These are phyloP conservation scores for Populus euphratica DNA, from an alignment of 345 rosid species.

Conservation along the genomic window DNA sequence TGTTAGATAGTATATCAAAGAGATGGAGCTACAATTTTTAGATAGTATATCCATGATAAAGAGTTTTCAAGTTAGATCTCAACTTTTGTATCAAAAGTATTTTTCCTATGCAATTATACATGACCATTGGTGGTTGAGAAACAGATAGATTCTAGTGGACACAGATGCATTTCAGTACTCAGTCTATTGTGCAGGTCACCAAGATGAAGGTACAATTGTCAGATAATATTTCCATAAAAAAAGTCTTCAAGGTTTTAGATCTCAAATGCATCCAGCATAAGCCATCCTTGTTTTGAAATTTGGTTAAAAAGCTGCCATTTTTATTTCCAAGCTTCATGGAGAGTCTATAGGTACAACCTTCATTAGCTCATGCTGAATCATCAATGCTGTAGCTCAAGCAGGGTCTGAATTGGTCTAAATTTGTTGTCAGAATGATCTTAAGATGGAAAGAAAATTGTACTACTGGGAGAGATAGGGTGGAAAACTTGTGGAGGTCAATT, in stretches of 20 bases:
- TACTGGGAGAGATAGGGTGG: neutral
- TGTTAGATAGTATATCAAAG: neutral
- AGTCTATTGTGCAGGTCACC: neutral
- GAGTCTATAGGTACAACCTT: neutral
- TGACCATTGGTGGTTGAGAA: neutral
- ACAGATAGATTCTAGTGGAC: neutral
- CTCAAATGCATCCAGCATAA: conserved; percentile 1
- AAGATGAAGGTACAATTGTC: neutral
- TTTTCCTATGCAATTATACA: neutral
- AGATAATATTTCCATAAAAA: neutral
- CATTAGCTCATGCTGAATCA: neutral
- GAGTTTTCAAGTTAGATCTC: neutral
- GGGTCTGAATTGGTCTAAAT: neutral
- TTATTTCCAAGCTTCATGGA: neutral
- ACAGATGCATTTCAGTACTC: neutral
- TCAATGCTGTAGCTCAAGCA: neutral
- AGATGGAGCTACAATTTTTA: neutral
- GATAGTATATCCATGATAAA: neutral
- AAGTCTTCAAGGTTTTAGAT: neutral
- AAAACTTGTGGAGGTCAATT: neutral
- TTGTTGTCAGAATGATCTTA: neutral
- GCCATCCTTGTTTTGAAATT: neutral
- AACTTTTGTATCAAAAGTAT: neutral
- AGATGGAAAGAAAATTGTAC: neutral
- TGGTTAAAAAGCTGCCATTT: neutral